A percentile compares a stretch with the other conserved stretches of the same genome.
Evolutionary conservation across 768 basidiomycete genomes (phyloP).

Genomic region (Pleurotus eryngii): DNA sequence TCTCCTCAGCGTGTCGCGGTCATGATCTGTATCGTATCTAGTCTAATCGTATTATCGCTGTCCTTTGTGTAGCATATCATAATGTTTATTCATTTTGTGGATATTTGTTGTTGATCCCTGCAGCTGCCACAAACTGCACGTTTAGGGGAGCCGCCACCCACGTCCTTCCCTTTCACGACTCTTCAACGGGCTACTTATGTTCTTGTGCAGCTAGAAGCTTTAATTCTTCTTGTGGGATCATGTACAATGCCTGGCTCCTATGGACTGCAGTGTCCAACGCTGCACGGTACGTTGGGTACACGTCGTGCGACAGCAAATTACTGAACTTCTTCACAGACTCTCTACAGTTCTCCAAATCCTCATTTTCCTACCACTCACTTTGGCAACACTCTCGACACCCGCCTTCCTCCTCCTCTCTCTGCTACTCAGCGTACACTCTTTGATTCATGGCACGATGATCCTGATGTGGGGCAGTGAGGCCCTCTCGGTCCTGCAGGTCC

Average conservation of each 20-base stretch:
- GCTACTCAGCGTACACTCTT: constrained; percentile 68
- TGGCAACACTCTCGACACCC: constrained; percentile 75
- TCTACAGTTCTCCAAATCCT: constrained; percentile 79
- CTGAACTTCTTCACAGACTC: constrained; percentile 40
- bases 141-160: too few species aligned
- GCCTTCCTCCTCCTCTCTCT: constrained; percentile 83
- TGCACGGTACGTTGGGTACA: constrained; percentile 43
- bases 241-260: constrained; percentile 59
- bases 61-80: too few species aligned
- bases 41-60: too few species aligned
- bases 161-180: too few species aligned
- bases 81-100: too few species aligned
- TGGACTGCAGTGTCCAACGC: constrained; percentile 65
- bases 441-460: constrained; percentile 79
- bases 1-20: constrained; percentile 44
- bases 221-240: constrained; percentile 15
- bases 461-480: constrained; percentile 69
- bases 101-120: too few species aligned
- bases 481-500: constrained; percentile 77
- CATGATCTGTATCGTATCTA: constrained; percentile 33
- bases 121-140: too few species aligned
- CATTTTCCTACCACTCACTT: constrained; percentile 78
- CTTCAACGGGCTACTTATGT: too few species aligned
- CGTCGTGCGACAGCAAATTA: constrained; percentile 1
- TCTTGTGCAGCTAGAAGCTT: neutral